These are phyloP conservation scores for Rhodamnia rubescens DNA, from an alignment of 345 rosid species.

Conservation along the genomic window DNA sequence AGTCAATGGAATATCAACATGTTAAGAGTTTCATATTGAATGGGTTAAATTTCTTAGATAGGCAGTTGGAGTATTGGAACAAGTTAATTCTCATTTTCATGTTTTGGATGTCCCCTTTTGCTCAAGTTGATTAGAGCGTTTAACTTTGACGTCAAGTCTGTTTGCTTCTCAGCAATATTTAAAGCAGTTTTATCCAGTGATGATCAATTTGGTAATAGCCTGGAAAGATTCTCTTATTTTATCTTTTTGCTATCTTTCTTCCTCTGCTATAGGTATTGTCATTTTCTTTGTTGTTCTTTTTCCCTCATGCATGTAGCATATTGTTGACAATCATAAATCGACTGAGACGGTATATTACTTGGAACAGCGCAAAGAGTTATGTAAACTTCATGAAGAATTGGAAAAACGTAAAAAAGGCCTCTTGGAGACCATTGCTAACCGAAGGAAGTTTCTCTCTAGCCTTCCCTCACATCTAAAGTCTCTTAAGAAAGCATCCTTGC, in stretches of 20 bases:
- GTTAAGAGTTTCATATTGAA: not conserved
- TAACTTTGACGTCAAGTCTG: not conserved
- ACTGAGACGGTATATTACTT: not conserved
- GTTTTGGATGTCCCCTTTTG: not conserved
- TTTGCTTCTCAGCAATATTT: not conserved
- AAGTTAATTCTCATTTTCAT: not conserved
- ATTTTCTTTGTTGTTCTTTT: not conserved
- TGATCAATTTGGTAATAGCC: not conserved
- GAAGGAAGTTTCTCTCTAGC: slow-evolving; percentile 74
- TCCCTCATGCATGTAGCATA: not conserved
- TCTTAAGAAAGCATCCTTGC: slow-evolving; percentile 84
- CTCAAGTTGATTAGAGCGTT: not conserved
- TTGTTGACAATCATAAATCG: not conserved
- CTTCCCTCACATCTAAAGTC: slow-evolving; percentile 83
- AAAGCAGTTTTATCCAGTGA: not conserved
- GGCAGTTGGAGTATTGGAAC: not conserved
- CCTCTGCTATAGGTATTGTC: not conserved
- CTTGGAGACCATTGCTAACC: slow-evolving; percentile 58
- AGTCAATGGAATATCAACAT: not conserved
- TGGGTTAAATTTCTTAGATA: not conserved
- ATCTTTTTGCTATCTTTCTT: not conserved
- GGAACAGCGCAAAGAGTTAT: slow-evolving; percentile 66
- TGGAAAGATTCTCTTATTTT: not conserved
- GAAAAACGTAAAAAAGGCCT: slow-evolving; percentile 60
- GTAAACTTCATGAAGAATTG: slow-evolving; percentile 57